Evolutionary conservation across 148 eudicot species (phyloP).

Genomic region (Persicaria tinctoria): DNA sequence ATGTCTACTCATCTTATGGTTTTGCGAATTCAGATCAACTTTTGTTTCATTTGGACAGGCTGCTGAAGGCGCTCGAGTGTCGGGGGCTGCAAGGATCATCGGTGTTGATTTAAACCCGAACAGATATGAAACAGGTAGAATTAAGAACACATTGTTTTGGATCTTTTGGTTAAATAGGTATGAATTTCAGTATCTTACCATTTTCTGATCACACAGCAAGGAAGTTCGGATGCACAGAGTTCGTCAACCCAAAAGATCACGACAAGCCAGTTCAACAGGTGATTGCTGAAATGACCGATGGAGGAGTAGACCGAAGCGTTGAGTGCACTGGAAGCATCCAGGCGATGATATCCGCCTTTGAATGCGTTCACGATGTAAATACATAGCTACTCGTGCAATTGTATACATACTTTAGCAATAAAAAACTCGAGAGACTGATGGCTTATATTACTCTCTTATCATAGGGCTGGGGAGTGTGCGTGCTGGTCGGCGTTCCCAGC

Average conservation of each 20-base stretch:
- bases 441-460: neutral
- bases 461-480: constrained; percentile 59
- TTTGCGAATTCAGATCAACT: neutral
- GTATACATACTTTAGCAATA: neutral
- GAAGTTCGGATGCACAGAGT: constrained; percentile 48
- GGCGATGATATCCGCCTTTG: constrained; percentile 60
- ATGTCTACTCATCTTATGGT: too few relatives aligned
- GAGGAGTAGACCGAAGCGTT: constrained; percentile 52
- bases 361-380: constrained; percentile 52
- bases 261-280: constrained; percentile 42
- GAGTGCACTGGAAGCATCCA: constrained; percentile 52
- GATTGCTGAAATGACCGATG: constrained; percentile 39
- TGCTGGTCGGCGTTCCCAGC: constrained; percentile 51
- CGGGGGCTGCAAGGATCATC: constrained; percentile 55
- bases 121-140: constrained; percentile 29
- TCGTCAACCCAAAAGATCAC: constrained; percentile 43
- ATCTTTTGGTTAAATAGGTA: neutral
- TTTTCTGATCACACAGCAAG: constrained; percentile 25
- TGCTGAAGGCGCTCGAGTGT: constrained; percentile 47
- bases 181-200: neutral
- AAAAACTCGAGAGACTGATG: neutral
- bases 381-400: constrained; percentile 5
- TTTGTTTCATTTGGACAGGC: constrained; percentile 25
- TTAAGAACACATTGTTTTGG: too few relatives aligned
- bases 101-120: constrained; percentile 40